phyloP scores from a whole-genome alignment of 1,284 basidiomycete genomes.

The Ustilago cynodontis region DNA sequence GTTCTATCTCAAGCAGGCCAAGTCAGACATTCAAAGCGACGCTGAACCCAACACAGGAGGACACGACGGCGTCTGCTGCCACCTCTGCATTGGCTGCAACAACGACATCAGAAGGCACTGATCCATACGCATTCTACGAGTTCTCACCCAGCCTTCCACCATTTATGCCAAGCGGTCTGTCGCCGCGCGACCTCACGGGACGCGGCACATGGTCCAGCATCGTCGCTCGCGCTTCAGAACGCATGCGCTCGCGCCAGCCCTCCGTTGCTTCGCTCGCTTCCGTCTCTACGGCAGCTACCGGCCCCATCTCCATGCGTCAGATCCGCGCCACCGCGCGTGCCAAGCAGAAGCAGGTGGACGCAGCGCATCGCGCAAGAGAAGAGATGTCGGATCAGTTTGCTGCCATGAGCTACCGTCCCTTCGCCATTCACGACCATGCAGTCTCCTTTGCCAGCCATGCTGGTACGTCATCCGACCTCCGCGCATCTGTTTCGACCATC shows the following conservation, averaged over 20 bases:
- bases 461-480: slow-evolving; percentile 1
- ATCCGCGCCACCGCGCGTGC: slow-evolving; percentile 47
- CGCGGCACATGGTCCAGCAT: slow-evolving; percentile 61
- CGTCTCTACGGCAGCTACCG: slow-evolving; percentile 11
- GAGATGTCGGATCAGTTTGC: slow-evolving; percentile 45
- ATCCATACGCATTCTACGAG: slow-evolving; percentile 57
- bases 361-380: slow-evolving; percentile 35
- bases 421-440: slow-evolving; percentile 57
- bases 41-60: slow-evolving; percentile 8
- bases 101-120: slow-evolving; percentile 6
- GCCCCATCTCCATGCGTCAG: slow-evolving; percentile 54
- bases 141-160: slow-evolving; percentile 62
- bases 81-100: background rate
- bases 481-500: slow-evolving; percentile 14
- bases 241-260: slow-evolving; percentile 30
- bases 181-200: slow-evolving; percentile 54
- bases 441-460: slow-evolving; percentile 17
- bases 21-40: slow-evolving; percentile 23
- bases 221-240: slow-evolving; percentile 48
- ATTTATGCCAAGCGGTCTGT: slow-evolving; percentile 52
- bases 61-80: background rate
- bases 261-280: slow-evolving; percentile 41
- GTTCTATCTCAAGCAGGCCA: slow-evolving; percentile 5
- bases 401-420: slow-evolving; percentile 46
- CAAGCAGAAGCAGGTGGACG: slow-evolving; percentile 42